phyloP scores from a whole-genome alignment of 192 early-diverging fungal genomes.

The Backusella australiensis region DNA sequence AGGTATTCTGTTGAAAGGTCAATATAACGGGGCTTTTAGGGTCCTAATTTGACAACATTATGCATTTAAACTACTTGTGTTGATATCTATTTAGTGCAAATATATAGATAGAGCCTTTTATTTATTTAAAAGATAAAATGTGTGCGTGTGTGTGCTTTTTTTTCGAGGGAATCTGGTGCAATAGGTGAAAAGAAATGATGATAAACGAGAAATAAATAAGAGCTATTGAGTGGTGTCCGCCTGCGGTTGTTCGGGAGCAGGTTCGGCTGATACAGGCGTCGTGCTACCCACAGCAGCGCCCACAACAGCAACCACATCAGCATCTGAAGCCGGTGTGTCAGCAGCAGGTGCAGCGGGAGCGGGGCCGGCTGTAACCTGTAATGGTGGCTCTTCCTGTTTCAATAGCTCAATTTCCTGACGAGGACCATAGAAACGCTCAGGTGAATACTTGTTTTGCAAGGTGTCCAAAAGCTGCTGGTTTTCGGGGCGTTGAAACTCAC shows the following conservation, averaged over 20 bases:
- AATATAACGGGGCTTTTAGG: too few species aligned
- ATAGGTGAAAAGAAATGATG: neutral
- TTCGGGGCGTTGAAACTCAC: slow-evolving; percentile 27
- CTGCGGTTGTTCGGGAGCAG: neutral
- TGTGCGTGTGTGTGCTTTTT: too few species aligned
- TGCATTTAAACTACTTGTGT: too few species aligned
- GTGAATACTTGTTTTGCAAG: slow-evolving; percentile 23
- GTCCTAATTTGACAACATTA: too few species aligned
- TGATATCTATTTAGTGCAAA: too few species aligned
- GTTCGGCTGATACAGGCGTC: neutral
- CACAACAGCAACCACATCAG: neutral
- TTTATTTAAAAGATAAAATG: too few species aligned
- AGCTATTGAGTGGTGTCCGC: neutral
- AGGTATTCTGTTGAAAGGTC: too few species aligned
- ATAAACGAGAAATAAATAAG: neutral
- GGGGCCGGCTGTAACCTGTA: neutral
- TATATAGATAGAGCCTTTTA: too few species aligned
- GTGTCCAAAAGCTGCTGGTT: slow-evolving; percentile 19
- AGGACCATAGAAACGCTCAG: slow-evolving; percentile 17
- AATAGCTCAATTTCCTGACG: slow-evolving; percentile 4
- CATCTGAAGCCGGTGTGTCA: neutral
- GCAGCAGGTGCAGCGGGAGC: too few species aligned
- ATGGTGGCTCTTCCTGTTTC: neutral
- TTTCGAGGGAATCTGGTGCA: neutral
- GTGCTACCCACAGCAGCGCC: neutral